A percentile compares a stretch with the other conserved stretches of the same genome.
These are phyloP conservation scores for Aegilops sharonensis DNA, from an alignment of 176 grass and related monocot genomes.

Conservation along the genomic window DNA sequence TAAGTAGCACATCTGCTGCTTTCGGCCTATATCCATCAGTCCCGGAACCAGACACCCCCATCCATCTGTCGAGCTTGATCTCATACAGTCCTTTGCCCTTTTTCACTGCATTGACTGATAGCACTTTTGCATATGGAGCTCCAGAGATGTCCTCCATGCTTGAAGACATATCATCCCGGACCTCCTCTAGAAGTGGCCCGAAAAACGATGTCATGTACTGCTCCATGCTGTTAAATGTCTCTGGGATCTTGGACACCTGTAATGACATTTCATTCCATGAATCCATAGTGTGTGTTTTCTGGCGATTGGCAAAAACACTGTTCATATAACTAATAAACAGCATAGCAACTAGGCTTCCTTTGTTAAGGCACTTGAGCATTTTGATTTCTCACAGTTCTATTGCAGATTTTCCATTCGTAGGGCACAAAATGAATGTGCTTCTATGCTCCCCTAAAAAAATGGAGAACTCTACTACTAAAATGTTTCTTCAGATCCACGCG, in stretches of 20 bases:
- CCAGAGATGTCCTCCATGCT: slow-evolving; percentile 60
- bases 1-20: slow-evolving; percentile 57
- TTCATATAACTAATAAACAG: slow-evolving; percentile 20
- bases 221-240: slow-evolving; percentile 53
- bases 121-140: slow-evolving; percentile 45
- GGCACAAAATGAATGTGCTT: neutral
- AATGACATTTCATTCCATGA: slow-evolving; percentile 32
- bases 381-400: neutral
- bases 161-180: slow-evolving; percentile 50
- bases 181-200: slow-evolving; percentile 67
- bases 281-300: neutral
- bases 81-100: slow-evolving; percentile 42
- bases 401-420: neutral
- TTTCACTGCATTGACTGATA: slow-evolving; percentile 39
- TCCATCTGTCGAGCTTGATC: slow-evolving; percentile 54
- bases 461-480: neutral
- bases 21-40: slow-evolving; percentile 55
- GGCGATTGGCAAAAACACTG: neutral
- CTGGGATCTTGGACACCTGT: slow-evolving; percentile 57
- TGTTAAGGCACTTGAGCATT: neutral
- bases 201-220: slow-evolving; percentile 71
- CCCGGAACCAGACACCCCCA: slow-evolving; percentile 18
- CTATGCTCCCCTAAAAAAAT: neutral
- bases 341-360: neutral
- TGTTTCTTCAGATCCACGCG: slow-evolving; percentile 24